Evolutionary conservation across 352 stramenopile species (phyloP).

Genomic region (Globisporangium splendens): DNA sequence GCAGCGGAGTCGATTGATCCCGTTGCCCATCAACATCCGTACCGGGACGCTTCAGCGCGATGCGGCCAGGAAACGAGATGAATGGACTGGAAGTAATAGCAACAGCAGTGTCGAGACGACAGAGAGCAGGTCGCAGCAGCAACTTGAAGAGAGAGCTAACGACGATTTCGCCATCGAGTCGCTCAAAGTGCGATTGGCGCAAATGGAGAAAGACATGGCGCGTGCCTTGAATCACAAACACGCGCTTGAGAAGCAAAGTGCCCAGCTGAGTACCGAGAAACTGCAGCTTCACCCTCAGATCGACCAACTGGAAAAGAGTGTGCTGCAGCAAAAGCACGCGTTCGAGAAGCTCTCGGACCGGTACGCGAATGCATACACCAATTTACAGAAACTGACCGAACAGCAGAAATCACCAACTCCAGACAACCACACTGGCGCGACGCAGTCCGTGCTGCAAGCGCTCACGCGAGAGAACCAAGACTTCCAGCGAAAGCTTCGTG

Average conservation of each 20-base stretch:
- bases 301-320: constrained; percentile 39
- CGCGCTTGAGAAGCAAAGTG: constrained; percentile 35
- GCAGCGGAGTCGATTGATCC: constrained; percentile 56
- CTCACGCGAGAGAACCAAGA: constrained; percentile 73
- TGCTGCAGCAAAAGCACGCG: constrained; percentile 49
- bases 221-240: constrained; percentile 23
- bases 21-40: constrained; percentile 48
- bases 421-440: constrained; percentile 12
- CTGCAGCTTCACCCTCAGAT: constrained; percentile 32
- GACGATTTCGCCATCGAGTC: constrained; percentile 39
- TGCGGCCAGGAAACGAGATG: constrained; percentile 1
- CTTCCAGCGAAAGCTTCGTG: constrained; percentile 51
- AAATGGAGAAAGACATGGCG: constrained; percentile 40
- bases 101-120: constrained; percentile 16
- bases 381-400: constrained; percentile 53
- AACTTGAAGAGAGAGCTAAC: constrained; percentile 22
- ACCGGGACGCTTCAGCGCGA: constrained; percentile 25
- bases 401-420: constrained; percentile 18
- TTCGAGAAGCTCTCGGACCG: constrained; percentile 65
- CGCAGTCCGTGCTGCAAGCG: constrained; percentile 49
- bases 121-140: constrained; percentile 17
- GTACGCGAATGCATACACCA: constrained; percentile 51
- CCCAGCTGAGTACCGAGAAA: constrained; percentile 31
- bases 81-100: neutral
- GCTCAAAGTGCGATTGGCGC: constrained; percentile 39